Evolutionary conservation across 495 filamentous ascomycete species (phyloP).

Genomic region (Aspergillus biplanus): DNA sequence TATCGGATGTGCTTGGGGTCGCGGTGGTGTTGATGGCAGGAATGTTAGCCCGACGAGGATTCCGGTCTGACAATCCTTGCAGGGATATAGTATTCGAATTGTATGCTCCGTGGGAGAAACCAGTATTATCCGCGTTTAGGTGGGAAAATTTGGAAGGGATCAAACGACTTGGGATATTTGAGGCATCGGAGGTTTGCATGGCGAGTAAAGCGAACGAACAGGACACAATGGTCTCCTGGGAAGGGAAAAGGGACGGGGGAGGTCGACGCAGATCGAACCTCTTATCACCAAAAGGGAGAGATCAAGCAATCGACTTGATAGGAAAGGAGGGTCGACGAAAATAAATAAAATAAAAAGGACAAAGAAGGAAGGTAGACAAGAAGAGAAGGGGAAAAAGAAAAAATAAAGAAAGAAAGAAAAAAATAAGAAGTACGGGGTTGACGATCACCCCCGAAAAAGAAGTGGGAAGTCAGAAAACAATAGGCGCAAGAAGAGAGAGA

Average conservation of each 20-base stretch:
- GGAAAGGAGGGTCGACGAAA: slow-evolving; percentile 33
- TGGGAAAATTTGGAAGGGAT: slow-evolving; percentile 66
- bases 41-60: slow-evolving; percentile 82
- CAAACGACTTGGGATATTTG: slow-evolving; percentile 59
- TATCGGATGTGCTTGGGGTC: slow-evolving; percentile 60
- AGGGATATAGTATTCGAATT: slow-evolving; percentile 69
- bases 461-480: slow-evolving; percentile 33
- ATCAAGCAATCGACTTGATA: slow-evolving; percentile 25
- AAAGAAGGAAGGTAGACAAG: slow-evolving; percentile 41
- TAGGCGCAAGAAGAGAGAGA: slow-evolving; percentile 29
- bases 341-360: slow-evolving; percentile 27
- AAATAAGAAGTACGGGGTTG: slow-evolving; percentile 39
- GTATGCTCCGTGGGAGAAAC: slow-evolving; percentile 91
- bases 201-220: slow-evolving; percentile 57
- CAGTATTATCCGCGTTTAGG: slow-evolving; percentile 70
- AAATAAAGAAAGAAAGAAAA: slow-evolving; percentile 26
- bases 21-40: slow-evolving; percentile 86
- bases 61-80: slow-evolving; percentile 79
- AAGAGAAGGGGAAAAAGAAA: background rate
- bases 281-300: slow-evolving; percentile 19
- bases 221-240: slow-evolving; percentile 74
- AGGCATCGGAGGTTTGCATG: slow-evolving; percentile 82
- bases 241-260: slow-evolving; percentile 70
- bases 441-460: slow-evolving; percentile 40
- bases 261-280: slow-evolving; percentile 31